Percentiles rank a stretch among this genome's conserved stretches.
Evolutionary conservation across 176 grass and related monocot genomes (phyloP).

Genomic region (Urochloa ruziziensis): DNA sequence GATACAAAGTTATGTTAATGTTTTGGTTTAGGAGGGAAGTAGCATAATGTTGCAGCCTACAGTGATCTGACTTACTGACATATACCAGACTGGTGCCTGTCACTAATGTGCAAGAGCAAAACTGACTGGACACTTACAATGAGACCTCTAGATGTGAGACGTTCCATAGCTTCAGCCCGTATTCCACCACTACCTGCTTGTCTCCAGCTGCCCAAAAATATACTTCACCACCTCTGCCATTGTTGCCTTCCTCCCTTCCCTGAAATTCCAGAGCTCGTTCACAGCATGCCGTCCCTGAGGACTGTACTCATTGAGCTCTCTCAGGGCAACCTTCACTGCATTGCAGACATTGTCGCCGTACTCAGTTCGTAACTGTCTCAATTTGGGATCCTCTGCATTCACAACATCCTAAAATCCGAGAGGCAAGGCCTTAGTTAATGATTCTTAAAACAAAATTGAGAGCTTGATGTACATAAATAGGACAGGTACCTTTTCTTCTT

Average conservation of each 20-base stretch:
- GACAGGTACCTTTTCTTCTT: constrained; percentile 26
- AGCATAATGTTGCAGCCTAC: neutral
- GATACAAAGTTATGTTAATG: neutral
- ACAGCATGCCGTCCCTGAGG: neutral
- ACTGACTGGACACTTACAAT: neutral
- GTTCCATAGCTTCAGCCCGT: neutral
- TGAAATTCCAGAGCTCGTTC: constrained; percentile 29
- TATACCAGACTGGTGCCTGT: neutral
- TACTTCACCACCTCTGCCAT: neutral
- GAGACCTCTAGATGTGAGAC: neutral
- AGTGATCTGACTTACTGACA: neutral
- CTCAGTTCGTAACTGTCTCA: neutral
- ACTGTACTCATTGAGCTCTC: constrained; percentile 27
- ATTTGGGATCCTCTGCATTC: constrained; percentile 30
- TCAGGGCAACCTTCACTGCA: constrained; percentile 8
- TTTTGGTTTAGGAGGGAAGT: neutral
- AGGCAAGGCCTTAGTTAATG: neutral
- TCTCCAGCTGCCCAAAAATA: constrained; percentile 7
- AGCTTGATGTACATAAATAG: neutral
- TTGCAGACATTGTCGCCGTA: neutral
- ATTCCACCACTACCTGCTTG: neutral
- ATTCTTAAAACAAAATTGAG: constrained; percentile 2
- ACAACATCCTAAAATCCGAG: constrained; percentile 26
- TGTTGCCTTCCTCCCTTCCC: constrained; percentile 5
- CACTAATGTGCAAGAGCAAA: neutral